Evolutionary conservation across 2,329 filamentous ascomycete genomes (phyloP), one percentile per base, ranked within the genome.

Genomic region (Mycosphaerella sp.): DNA sequence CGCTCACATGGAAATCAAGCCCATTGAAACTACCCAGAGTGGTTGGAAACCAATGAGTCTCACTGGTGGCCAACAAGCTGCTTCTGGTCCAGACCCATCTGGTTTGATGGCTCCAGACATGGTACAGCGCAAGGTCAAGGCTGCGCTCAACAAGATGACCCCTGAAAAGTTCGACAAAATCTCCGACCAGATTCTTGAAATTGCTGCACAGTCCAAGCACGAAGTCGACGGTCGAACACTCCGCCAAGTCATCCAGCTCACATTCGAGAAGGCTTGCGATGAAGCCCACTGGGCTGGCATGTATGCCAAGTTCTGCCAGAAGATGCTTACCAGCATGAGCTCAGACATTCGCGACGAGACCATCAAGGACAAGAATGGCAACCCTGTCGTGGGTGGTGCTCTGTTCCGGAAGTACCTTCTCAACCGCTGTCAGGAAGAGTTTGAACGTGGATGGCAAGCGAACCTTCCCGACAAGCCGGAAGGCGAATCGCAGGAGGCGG

Each of bases 121-220:
- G 78, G 93, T 98, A 55, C 93, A 98, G 77, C 86, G 92, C 64
- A 98, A 98, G 84, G 93, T 98, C 71, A 98, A 98, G 84, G 87
- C 90, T 60, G 88, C 88, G 58, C 78, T 98, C 66, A 98, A 98
- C 84, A 98, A 98, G 86, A 97, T 98, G 93, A 97, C 93, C 0
- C 93, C 93, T 0, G 93, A 98, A 76, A 98, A 97, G 70, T 98
- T 98, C 66, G 91, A 95, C 70, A 90, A 86, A 76, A 95, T 98
- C 63, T 83, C 93, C 6, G 87, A 91, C 59, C 90, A 96, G 72
- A 95, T 98, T 59, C 80, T 98, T 31, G 80, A 84, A 51, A 98
- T 98, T 70, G 90, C 92, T 29, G 87, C 83, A 21, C 93, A 98
- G 71, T 97, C 92, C 51, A 95, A 95, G 80, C 87, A 95, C 65